Evolutionary conservation across 345 rosid genomes (phyloP), one percentile per base, ranked within the genome.

Genomic region (Hibiscus trionum): DNA sequence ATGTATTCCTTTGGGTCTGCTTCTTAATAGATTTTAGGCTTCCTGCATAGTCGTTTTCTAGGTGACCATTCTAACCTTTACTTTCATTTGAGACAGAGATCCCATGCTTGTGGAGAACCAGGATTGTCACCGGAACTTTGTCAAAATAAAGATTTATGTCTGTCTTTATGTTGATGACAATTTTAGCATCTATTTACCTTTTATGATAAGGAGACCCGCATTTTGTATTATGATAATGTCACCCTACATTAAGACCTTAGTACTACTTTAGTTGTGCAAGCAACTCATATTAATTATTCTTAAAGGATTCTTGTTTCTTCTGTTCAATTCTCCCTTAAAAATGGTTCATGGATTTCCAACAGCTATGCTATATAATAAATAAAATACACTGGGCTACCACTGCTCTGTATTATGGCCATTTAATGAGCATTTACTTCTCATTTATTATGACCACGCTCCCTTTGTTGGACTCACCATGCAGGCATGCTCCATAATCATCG

Each of bases 401-500:
- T 50, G 60, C 10, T 24, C 57, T 50, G 3, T 27, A 15, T 67
- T 27, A 27, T 49, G 71, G 44, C 15, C 10, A 68, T 29, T 67
- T 50, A 68, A 50, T 68, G 72, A 7, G 60, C 72, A 68, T 68
- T 68, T 12, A 68, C 15, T 50, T 49, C 44, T 29, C 59, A 29
- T 68, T 68, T 68, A 68, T 52, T 50, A 26, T 50, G n/a, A 50
- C 27, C 44, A 50, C n/a, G 35, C 72, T 50, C 60, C 60, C 46
- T n/a, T 29, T 29, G 46, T 17, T 50, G 29, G 9, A 67, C 10
- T 68, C 46, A 17, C 11, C 59, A 49, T 29, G 71, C 58, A 1
- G 5, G 44, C 16, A 68, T 68, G 44, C 71, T 35, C 42, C 59
- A 16, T 16, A 16, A 49, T 49, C 12, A 44, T 44, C 14, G 44